Evolutionary conservation across 2,329 filamentous ascomycete genomes (phyloP), one percentile per base, ranked within the genome.

Genomic region (Clathrospora elynae): DNA sequence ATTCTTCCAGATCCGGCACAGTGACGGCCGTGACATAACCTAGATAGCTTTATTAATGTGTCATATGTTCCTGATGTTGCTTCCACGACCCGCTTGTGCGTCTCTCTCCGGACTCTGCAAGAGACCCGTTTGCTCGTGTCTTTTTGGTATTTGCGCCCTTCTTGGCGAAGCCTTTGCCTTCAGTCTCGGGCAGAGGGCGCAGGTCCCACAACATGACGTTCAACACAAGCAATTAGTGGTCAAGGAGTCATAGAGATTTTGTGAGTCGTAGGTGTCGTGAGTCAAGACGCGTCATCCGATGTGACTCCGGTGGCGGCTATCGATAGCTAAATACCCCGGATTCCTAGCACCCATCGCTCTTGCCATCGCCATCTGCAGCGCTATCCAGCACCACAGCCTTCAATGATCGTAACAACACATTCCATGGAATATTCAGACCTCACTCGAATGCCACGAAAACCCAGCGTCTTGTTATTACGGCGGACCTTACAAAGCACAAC

Each of bases 341-440:
- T 41, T 32, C 19, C 47, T 42, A 46, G 30, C 46, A 42, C 19
- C 29, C 33, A 14, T 41, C 24, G 4, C 16, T 33, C 43, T 35
- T 30, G 25, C 30, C 19, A 49, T 13, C 36, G 32, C 39, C 29
- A 38, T 29, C 34, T 34, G 49, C 53, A 50, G 48, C 48, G 41
- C 49, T 30, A 38, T 44, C 46, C 46, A 51, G 46, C 48, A 41
- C 34, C 38, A 45, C 53, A 52, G 48, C 35, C 45, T 46, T 55
- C 63, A 66, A 67, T 68, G 64, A 52, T 46, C 38, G 46, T 53
- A 46, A 51, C 44, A 49, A 47, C 42, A 45, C 57, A 53, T 59
- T 58, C 55, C 59, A 69, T 70, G 67, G 66, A 68, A 64, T 41
- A 57, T 55, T 50, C 41, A 51, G 44, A 51, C 35, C 35, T 35